Conservation (phyloP, 257 asterid genomes). For the Solanum bulbocastanum region DNA sequence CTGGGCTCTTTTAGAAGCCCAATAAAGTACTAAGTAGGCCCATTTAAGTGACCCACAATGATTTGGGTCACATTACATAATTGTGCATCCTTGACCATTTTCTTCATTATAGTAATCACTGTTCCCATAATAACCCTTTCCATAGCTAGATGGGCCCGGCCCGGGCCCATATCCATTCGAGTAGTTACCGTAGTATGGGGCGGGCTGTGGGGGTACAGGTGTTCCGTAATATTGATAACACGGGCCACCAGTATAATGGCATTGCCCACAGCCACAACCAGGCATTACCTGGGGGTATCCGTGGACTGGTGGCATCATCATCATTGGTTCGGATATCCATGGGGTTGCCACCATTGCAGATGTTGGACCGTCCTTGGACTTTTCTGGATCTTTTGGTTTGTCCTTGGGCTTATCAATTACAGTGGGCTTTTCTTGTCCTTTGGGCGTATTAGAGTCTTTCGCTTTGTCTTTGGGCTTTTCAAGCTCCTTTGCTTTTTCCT, state of each 20-base stretch:
- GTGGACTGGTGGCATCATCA: constrained; percentile 15
- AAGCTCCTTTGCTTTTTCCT: not conserved
- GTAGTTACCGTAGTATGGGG: constrained; percentile 23
- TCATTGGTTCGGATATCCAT: constrained; percentile 8
- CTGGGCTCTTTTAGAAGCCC: not conserved
- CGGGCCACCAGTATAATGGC: constrained; percentile 32
- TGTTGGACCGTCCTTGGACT: not conserved
- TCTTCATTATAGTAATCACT: constrained; percentile 48
- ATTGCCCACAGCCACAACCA: constrained; percentile 29
- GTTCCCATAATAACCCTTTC: constrained; percentile 19
- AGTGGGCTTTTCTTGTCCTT: not conserved
- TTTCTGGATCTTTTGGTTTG: not conserved
- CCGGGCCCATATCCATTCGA: constrained; percentile 18
- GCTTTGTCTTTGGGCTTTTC: constrained; percentile 13
- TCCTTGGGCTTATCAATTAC: not conserved
- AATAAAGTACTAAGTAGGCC: not conserved
- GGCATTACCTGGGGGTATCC: constrained; percentile 40
- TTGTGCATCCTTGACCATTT: constrained; percentile 34
- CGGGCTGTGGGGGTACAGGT: constrained; percentile 32
- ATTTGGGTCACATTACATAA: constrained; percentile 27
- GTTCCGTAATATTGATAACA: constrained; percentile 37
- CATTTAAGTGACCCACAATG: not conserved
- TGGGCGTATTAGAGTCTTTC: constrained; percentile 6
- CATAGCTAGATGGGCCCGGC: not conserved
- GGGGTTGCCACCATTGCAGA: not conserved